Conservation (phyloP, 2,329 filamentous ascomycete species). For the Dactylellina sp. region DNA sequence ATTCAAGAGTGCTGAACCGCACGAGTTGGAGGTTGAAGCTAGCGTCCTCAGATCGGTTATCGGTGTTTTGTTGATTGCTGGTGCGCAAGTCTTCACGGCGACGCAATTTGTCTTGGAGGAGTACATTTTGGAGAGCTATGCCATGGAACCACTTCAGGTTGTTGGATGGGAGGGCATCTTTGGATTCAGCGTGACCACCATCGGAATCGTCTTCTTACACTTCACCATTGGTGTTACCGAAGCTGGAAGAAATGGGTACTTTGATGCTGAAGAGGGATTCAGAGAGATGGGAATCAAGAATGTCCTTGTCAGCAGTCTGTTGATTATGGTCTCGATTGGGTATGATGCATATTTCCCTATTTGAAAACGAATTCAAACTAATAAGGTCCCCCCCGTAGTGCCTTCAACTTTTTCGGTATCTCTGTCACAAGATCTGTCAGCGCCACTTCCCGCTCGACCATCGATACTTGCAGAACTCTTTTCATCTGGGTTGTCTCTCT, state of each 20-base stretch:
- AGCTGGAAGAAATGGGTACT: conserved; percentile 81
- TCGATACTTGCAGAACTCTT: conserved; percentile 95
- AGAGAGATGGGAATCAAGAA: conserved; percentile 79
- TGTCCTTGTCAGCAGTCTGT: conserved; percentile 80
- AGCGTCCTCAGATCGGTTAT: conserved; percentile 76
- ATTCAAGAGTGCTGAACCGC: conserved; percentile 73
- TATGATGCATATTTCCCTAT: conserved; percentile 65
- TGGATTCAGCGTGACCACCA: conserved; percentile 81
- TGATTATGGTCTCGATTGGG: conserved; percentile 99
- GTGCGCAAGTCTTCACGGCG: conserved; percentile 95
- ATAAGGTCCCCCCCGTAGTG: conserved; percentile 68
- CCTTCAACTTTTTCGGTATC: conserved; percentile 98
- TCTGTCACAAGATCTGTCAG: conserved; percentile 90
- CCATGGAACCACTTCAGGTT: conserved; percentile 85
- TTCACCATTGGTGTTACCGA: conserved; percentile 79
- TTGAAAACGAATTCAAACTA: conserved; percentile 56
- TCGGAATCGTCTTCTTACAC: conserved; percentile 85
- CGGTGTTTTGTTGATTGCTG: conserved; percentile 89
- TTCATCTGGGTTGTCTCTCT: conserved; percentile 98
- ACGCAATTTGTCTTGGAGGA: conserved; percentile 97
- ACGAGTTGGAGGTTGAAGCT: conserved; percentile 61
- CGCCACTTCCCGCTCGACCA: conserved; percentile 92
- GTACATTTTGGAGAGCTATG: conserved; percentile 83
- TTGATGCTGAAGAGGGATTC: conserved; percentile 88
- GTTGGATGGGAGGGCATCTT: conserved; percentile 98